Evolutionary conservation across 176 grass and related monocot genomes (phyloP).

Genomic region (Phoenix roebelenii): DNA sequence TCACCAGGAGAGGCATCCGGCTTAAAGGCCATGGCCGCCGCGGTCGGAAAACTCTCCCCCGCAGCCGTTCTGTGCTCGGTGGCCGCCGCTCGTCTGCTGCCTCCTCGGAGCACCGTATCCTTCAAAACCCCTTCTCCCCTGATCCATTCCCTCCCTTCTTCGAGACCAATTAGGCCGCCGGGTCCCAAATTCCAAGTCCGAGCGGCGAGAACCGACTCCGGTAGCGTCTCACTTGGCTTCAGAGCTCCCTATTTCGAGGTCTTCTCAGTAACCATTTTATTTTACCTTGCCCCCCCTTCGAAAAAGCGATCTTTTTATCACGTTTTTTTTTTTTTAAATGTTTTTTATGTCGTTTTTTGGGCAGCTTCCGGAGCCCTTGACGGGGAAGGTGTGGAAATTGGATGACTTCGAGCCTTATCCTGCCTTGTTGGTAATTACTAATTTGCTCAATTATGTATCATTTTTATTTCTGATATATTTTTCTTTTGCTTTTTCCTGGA

Average conservation of each 20-base stretch:
- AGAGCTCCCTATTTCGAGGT: slow-evolving; percentile 64
- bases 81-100: no score
- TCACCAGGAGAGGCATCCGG: no score
- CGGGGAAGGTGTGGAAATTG: slow-evolving; percentile 60
- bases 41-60: no score
- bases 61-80: no score
- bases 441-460: not conserved
- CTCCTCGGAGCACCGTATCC: no score
- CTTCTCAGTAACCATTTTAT: not conserved
- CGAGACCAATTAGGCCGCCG: not conserved
- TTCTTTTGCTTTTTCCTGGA: not conserved
- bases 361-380: slow-evolving; percentile 80
- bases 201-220: slow-evolving; percentile 44
- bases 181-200: slow-evolving; percentile 26
- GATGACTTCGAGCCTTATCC: slow-evolving; percentile 67
- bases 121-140: no score
- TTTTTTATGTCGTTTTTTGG: not conserved
- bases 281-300: not conserved
- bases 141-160: not conserved
- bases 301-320: not conserved
- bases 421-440: slow-evolving; percentile 49
- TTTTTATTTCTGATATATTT: not conserved
- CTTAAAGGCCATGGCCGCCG: no score
- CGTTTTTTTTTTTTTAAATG: not conserved
- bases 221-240: slow-evolving; percentile 30